These are phyloP conservation scores for Zasmidium angulare DNA, from an alignment of 2,329 filamentous ascomycete species.

Conservation along the genomic window DNA sequence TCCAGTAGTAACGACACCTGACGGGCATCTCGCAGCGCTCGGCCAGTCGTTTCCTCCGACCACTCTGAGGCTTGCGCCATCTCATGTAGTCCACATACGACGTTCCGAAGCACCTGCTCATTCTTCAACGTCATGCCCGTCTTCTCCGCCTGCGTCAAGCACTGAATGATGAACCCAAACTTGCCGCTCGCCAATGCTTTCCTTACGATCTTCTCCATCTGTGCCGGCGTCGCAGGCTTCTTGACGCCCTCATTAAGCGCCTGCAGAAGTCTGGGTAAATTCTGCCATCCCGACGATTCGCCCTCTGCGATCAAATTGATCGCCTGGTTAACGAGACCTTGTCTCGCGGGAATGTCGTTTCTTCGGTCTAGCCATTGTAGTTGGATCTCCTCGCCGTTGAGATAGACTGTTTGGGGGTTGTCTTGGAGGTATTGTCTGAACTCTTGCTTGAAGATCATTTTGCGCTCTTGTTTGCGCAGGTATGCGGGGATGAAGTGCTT, in stretches of 20 bases:
- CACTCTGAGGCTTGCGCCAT: conserved; percentile 36
- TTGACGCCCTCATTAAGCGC: conserved; percentile 31
- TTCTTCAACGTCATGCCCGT: conserved; percentile 38
- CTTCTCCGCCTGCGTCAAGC: conserved; percentile 31
- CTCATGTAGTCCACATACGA: conserved; percentile 38
- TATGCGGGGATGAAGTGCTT: conserved; percentile 47
- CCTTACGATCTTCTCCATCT: conserved; percentile 36
- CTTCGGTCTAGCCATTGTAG: conserved; percentile 35
- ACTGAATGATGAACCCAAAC: conserved; percentile 33
- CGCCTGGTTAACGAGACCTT: conserved; percentile 29
- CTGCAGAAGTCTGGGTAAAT: conserved; percentile 34
- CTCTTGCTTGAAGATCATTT: conserved; percentile 44
- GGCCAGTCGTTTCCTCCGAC: conserved; percentile 38
- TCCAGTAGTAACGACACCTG: conserved; percentile 44
- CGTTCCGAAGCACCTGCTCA: conserved; percentile 31
- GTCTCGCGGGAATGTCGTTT: conserved; percentile 32
- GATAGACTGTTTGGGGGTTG: conserved; percentile 43
- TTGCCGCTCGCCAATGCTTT: conserved; percentile 31
- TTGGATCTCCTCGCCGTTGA: conserved; percentile 42
- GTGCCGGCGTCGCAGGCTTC: conserved; percentile 15
- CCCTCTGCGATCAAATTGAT: conserved; percentile 31
- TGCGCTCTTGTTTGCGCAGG: conserved; percentile 41
- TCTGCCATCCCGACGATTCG: conserved; percentile 35
- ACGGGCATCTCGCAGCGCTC: conserved; percentile 40
- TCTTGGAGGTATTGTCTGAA: conserved; percentile 43